phyloP scores from a whole-genome alignment of 2,329 filamentous ascomycete genomes.

The Paracoccidioides brasiliensis region DNA sequence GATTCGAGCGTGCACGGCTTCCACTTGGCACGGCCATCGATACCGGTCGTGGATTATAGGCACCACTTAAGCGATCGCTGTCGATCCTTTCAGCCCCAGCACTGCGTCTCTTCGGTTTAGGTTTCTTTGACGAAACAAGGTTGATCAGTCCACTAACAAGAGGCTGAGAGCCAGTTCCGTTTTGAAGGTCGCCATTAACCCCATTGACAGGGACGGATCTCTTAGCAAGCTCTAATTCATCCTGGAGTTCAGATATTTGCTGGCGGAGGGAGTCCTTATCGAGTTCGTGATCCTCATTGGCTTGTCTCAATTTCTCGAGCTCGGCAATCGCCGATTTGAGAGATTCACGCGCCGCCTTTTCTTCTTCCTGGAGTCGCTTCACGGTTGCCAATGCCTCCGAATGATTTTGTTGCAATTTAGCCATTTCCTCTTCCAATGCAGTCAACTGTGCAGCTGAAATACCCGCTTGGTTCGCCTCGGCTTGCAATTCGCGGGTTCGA shows the following conservation, averaged over 20 bases:
- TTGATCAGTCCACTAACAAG: conserved; percentile 76
- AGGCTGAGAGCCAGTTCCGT: conserved; percentile 45
- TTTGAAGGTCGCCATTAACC: conserved; percentile 47
- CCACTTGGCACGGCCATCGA: conserved; percentile 73
- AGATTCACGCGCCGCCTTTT: conserved; percentile 70
- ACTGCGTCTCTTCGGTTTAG: conserved; percentile 67
- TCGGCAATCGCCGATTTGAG: conserved; percentile 68
- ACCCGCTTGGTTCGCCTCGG: conserved; percentile 93
- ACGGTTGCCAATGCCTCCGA: conserved; percentile 83
- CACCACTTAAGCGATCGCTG: conserved; percentile 76
- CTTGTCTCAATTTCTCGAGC: conserved; percentile 63
- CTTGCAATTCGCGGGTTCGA: conserved; percentile 84
- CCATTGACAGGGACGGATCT: conserved; percentile 60
- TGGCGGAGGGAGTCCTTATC: conserved; percentile 78
- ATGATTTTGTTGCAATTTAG: conserved; percentile 74
- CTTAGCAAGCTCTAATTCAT: conserved; percentile 81
- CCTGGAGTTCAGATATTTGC: conserved; percentile 78
- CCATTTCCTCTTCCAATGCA: conserved; percentile 92
- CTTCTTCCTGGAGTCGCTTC: conserved; percentile 89
- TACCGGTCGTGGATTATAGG: conserved; percentile 87
- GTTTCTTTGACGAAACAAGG: conserved; percentile 91
- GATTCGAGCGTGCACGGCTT: conserved; percentile 44
- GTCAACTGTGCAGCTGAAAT: conserved; percentile 83
- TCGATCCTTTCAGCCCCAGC: conserved; percentile 76
- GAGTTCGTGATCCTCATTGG: conserved; percentile 62